phyloP scores from a whole-genome alignment of 768 basidiomycete genomes.

The Leccinum uliginosum region DNA sequence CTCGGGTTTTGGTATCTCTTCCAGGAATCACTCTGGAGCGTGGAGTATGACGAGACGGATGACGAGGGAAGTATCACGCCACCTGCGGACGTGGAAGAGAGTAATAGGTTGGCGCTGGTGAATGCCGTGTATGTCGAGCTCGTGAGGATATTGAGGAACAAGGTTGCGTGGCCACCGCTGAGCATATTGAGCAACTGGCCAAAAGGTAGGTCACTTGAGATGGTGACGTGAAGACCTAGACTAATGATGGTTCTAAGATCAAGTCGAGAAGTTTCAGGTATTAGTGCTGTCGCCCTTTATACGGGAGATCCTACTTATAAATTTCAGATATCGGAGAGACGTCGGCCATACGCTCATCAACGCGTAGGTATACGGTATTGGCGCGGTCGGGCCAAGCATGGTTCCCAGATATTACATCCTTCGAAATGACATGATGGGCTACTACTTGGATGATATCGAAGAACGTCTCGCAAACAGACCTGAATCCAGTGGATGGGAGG shows the following conservation, averaged over 20 bases:
- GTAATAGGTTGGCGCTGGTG: slow-evolving; percentile 49
- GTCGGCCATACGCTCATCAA: slow-evolving; percentile 86
- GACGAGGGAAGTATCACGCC: slow-evolving; percentile 25
- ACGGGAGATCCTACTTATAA: background rate
- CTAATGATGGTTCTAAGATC: slow-evolving; percentile 44
- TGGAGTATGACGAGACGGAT: slow-evolving; percentile 46
- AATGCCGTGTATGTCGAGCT: slow-evolving; percentile 78
- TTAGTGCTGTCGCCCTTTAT: slow-evolving; percentile 33
- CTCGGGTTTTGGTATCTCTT: slow-evolving; percentile 88
- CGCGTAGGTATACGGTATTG: slow-evolving; percentile 50
- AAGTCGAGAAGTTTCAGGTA: slow-evolving; percentile 76
- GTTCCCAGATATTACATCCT: slow-evolving; percentile 73
- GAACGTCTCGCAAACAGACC: slow-evolving; percentile 45
- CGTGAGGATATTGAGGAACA: slow-evolving; percentile 63
- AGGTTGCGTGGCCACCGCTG: slow-evolving; percentile 68
- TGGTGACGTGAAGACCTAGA: background rate
- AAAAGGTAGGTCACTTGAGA: slow-evolving; percentile 48
- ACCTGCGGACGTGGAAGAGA: slow-evolving; percentile 24
- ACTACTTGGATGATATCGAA: slow-evolving; percentile 58
- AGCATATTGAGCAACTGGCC: slow-evolving; percentile 49
- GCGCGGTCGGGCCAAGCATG: background rate
- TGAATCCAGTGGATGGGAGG: slow-evolving; percentile 70
- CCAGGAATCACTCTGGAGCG: slow-evolving; percentile 81
- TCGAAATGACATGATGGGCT: slow-evolving; percentile 76
- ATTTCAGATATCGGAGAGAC: slow-evolving; percentile 70